Evolutionary conservation across 2,329 filamentous ascomycete genomes (phyloP).

Genomic region (Nigrospora sphaerica): DNA sequence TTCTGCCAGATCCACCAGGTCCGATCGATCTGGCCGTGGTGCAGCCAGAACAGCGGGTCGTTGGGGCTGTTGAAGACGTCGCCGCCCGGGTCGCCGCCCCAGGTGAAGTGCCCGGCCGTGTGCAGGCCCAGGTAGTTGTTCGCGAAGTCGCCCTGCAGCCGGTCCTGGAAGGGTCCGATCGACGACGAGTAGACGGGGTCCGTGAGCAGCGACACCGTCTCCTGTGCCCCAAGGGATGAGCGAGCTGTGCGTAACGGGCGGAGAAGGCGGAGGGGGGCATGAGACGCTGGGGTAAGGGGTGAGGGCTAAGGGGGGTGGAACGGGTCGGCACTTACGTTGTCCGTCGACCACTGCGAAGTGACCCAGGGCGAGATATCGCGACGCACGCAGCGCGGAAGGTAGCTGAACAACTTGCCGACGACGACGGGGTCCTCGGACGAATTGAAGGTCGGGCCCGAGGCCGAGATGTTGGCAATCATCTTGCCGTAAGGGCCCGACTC

Average conservation of each 20-base stretch:
- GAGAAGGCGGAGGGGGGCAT: not conserved
- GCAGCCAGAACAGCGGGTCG: constrained; percentile 1
- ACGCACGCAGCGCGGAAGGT: constrained; percentile 7
- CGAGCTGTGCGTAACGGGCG: not conserved
- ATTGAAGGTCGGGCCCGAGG: constrained; percentile 11
- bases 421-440: not conserved
- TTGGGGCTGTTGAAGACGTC: constrained; percentile 2
- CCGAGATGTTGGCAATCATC: constrained; percentile 15
- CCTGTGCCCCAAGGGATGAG: not conserved
- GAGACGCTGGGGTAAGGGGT: not conserved
- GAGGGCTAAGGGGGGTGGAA: not conserved
- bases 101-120: constrained; percentile 26
- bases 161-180: constrained; percentile 6
- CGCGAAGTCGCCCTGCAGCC: constrained; percentile 1
- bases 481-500: constrained; percentile 22
- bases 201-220: constrained; percentile 15
- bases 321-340: not conserved
- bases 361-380: constrained; percentile 7
- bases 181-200: constrained; percentile 5
- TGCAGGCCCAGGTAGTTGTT: constrained; percentile 15
- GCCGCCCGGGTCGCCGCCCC: constrained; percentile 25
- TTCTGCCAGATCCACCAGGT: constrained; percentile 8
- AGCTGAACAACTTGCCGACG: constrained; percentile 10
- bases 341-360: constrained; percentile 14
- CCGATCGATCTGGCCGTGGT: constrained; percentile 1